A percentile compares a stretch with the other conserved stretches of the same genome.
Conservation (phyloP, 2,329 filamentous ascomycete genomes). For the Torrubiella hemipterigena region DNA sequence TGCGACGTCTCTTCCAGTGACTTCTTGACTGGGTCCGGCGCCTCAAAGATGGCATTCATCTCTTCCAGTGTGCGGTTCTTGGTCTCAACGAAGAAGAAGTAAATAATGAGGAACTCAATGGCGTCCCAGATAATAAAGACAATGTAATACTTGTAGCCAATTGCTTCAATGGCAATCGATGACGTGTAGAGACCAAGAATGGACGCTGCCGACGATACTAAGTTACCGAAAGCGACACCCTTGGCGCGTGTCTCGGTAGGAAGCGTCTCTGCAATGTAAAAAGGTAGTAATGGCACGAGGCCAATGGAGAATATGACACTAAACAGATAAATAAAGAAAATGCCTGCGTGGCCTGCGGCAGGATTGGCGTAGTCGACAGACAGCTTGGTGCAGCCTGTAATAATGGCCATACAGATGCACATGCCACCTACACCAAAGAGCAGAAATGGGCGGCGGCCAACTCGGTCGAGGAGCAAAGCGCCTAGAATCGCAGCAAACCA, state of each 20-base stretch:
- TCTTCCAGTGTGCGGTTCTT: constrained; percentile 41
- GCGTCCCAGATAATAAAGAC: constrained; percentile 26
- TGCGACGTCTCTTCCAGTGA: background rate
- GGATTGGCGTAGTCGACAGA: constrained; percentile 29
- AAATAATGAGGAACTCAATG: constrained; percentile 8
- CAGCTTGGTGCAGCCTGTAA: constrained; percentile 30
- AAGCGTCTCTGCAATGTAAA: constrained; percentile 11
- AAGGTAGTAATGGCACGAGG: constrained; percentile 7
- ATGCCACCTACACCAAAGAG: constrained; percentile 4
- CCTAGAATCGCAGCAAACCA: constrained; percentile 20
- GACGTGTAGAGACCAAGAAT: constrained; percentile 6
- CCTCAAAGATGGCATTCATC: constrained; percentile 43
- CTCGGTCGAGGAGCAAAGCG: constrained; percentile 25
- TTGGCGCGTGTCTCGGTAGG: constrained; percentile 10
- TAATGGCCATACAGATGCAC: constrained; percentile 38
- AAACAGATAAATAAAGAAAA: constrained; percentile 47
- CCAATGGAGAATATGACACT: constrained; percentile 22
- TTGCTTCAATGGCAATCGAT: background rate
- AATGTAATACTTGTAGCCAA: background rate
- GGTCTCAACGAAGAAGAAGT: constrained; percentile 29
- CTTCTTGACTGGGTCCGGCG: constrained; percentile 12
- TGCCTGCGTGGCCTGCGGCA: constrained; percentile 44
- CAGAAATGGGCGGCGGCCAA: constrained; percentile 25
- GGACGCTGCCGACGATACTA: constrained; percentile 3
- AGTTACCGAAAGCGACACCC: constrained; percentile 4